phyloP scores from a whole-genome alignment of 2,329 filamentous ascomycete species.

The Aspergillus terreus region DNA sequence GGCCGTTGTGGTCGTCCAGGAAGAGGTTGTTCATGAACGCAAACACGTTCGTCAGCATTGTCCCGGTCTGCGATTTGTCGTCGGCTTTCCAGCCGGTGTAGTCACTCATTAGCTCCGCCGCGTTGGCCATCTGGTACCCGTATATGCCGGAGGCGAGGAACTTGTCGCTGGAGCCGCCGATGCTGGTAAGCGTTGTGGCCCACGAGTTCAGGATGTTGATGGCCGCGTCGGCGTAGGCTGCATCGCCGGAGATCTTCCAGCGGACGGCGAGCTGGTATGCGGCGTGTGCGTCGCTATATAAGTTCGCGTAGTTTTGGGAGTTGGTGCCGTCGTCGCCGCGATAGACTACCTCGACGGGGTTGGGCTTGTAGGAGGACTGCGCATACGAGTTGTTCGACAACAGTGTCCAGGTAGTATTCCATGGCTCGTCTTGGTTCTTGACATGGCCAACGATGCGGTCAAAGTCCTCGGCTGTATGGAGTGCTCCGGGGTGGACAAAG shows the following conservation, averaged over 20 bases:
- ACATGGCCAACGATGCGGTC: slow-evolving; percentile 21
- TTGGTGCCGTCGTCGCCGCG: slow-evolving; percentile 28
- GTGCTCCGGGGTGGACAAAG: not conserved
- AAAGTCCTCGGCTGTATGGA: not conserved
- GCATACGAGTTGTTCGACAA: slow-evolving; percentile 28
- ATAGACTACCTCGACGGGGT: slow-evolving; percentile 29
- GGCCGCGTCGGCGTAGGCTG: slow-evolving; percentile 36
- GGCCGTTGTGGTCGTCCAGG: slow-evolving; percentile 35
- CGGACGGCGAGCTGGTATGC: slow-evolving; percentile 40
- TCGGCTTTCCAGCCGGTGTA: slow-evolving; percentile 29
- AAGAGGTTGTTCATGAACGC: slow-evolving; percentile 39
- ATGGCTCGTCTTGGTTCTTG: slow-evolving; percentile 29
- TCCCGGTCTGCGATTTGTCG: slow-evolving; percentile 20
- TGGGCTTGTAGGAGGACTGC: slow-evolving; percentile 25
- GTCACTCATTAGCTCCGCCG: slow-evolving; percentile 41
- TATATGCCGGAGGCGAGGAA: slow-evolving; percentile 43
- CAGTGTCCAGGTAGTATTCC: slow-evolving; percentile 32
- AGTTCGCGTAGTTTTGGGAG: slow-evolving; percentile 30
- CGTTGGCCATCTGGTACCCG: slow-evolving; percentile 48
- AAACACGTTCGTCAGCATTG: slow-evolving; percentile 38
- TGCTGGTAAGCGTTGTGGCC: slow-evolving; percentile 30
- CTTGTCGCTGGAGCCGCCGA: slow-evolving; percentile 35
- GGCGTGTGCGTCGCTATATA: slow-evolving; percentile 34
- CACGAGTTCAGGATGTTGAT: slow-evolving; percentile 38
- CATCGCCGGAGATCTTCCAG: slow-evolving; percentile 40